phyloP scores from a whole-genome alignment of 1,284 basidiomycete species.

The Puccinia hordei region DNA sequence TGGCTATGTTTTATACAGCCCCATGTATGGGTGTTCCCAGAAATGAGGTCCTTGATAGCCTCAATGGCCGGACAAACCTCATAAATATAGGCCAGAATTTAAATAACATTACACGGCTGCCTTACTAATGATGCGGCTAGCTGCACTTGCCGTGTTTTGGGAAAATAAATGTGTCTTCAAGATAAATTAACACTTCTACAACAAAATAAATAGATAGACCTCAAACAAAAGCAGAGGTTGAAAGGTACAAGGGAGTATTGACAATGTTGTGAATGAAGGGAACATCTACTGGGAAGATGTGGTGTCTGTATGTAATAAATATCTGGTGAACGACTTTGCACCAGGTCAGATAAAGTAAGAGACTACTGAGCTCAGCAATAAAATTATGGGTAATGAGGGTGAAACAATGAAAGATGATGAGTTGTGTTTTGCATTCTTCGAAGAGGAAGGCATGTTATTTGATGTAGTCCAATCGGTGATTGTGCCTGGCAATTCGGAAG shows the following conservation, averaged over 20 bases:
- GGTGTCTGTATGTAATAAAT: neutral
- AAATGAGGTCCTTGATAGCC: too few relatives aligned
- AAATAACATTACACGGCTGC: too few relatives aligned
- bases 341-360: neutral
- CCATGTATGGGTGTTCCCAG: too few relatives aligned
- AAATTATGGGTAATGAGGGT: neutral
- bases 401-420: neutral
- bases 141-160: too few relatives aligned
- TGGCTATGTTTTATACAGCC: too few relatives aligned
- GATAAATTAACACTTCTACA: too few relatives aligned
- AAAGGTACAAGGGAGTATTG: neutral
- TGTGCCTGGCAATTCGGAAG: conserved; percentile 45
- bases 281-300: neutral
- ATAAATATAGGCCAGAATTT: too few relatives aligned
- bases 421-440: conserved; percentile 6
- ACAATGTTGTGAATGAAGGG: neutral
- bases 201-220: too few relatives aligned
- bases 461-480: conserved; percentile 24
- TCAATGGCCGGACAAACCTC: too few relatives aligned
- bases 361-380: neutral
- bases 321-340: neutral
- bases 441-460: neutral
- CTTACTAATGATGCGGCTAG: too few relatives aligned
- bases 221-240: neutral
- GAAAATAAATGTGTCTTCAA: too few relatives aligned